These are phyloP conservation scores for Tuctoria greenei DNA, from an alignment of 176 grass and related monocot species.

Conservation along the genomic window DNA sequence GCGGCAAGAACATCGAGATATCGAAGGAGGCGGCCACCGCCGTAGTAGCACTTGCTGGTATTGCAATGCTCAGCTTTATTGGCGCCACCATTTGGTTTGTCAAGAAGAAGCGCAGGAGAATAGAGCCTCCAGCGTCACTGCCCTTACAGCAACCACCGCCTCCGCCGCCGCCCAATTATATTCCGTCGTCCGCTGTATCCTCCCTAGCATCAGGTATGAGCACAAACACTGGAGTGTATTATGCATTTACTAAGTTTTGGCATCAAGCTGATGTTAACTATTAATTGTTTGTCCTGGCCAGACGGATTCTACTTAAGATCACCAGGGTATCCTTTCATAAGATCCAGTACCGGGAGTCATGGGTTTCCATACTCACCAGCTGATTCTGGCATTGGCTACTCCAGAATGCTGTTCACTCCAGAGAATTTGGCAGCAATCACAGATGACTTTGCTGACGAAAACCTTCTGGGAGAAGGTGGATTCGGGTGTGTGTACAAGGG, in stretches of 20 bases:
- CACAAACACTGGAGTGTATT: background rate
- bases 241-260: constrained; percentile 11
- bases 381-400: constrained; percentile 58
- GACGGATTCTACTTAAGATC: constrained; percentile 57
- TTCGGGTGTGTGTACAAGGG: constrained; percentile 76
- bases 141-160: constrained; percentile 47
- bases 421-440: constrained; percentile 71
- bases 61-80: constrained; percentile 50
- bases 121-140: constrained; percentile 18
- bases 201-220: constrained; percentile 58
- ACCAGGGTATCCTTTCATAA: constrained; percentile 62
- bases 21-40: constrained; percentile 54
- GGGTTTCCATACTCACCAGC: constrained; percentile 58
- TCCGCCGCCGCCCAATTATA: constrained; percentile 42
- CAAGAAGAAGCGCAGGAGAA: constrained; percentile 63
- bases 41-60: constrained; percentile 45
- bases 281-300: constrained; percentile 36
- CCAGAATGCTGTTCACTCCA: constrained; percentile 66
- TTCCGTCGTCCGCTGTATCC: constrained; percentile 50
- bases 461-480: constrained; percentile 77
- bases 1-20: constrained; percentile 54
- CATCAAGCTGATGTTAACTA: constrained; percentile 22
- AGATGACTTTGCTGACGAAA: constrained; percentile 59
- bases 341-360: constrained; percentile 56
- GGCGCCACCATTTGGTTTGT: constrained; percentile 52